Conservation (phyloP, 1,284 basidiomycete genomes). For the Puccinia coronata region DNA sequence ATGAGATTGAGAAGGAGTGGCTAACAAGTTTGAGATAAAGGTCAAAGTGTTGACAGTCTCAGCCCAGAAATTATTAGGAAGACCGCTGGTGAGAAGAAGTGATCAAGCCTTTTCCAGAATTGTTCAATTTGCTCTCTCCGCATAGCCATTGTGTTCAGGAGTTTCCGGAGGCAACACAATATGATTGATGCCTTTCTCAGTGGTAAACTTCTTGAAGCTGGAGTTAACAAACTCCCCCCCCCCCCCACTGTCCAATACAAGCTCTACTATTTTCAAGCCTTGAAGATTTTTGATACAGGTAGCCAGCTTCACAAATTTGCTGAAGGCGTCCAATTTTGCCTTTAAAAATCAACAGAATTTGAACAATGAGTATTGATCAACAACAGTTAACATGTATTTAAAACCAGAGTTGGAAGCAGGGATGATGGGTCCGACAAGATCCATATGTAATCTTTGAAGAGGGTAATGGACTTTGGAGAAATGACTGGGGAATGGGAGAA, state of each 20-base stretch:
- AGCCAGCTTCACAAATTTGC: neutral
- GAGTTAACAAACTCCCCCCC: conserved; percentile 55
- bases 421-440: neutral
- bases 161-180: neutral
- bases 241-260: conserved; percentile 58
- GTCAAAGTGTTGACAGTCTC: too few species aligned
- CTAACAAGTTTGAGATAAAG: too few species aligned
- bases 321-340: neutral
- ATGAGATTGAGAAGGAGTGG: too few species aligned
- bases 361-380: neutral
- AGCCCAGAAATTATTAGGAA: too few species aligned
- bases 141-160: conserved; percentile 20
- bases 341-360: neutral
- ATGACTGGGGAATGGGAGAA: neutral
- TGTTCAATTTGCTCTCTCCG: conserved; percentile 28
- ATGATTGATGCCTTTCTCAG: neutral
- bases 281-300: neutral
- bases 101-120: neutral
- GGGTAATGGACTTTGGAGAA: neutral
- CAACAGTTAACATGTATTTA: neutral
- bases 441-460: neutral
- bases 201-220: neutral
- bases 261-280: conserved; percentile 55
- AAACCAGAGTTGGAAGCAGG: neutral
- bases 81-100: too few species aligned